phyloP scores from a whole-genome alignment of 345 rosid genomes.

The Nephelium lappaceum region DNA sequence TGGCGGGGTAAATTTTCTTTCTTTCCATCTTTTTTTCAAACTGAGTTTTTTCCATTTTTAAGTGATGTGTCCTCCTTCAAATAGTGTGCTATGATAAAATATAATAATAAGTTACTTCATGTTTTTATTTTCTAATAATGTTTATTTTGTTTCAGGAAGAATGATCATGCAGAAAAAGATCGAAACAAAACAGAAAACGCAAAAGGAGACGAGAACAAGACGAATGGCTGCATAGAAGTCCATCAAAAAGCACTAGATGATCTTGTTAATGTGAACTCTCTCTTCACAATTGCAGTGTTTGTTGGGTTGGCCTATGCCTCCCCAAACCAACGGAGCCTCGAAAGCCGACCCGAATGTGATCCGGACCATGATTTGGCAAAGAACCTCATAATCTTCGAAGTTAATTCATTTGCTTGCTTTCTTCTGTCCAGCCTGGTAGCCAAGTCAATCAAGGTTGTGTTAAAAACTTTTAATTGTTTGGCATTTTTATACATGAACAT shows the following conservation, averaged over 20 bases:
- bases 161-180: too few species aligned
- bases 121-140: too few species aligned
- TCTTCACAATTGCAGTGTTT: slow-evolving; percentile 96
- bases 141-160: neutral
- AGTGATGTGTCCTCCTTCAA: too few species aligned
- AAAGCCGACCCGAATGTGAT: slow-evolving; percentile 61
- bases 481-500: neutral
- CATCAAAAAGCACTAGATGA: slow-evolving; percentile 72
- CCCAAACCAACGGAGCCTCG: slow-evolving; percentile 79
- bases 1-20: neutral
- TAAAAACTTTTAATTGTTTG: too few species aligned
- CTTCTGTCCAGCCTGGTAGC: slow-evolving; percentile 86
- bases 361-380: slow-evolving; percentile 60
- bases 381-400: slow-evolving; percentile 81
- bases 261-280: slow-evolving; percentile 92
- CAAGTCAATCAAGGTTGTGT: slow-evolving; percentile 44
- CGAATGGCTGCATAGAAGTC: neutral
- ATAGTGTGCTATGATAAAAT: too few species aligned
- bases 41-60: too few species aligned
- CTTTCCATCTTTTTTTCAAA: neutral
- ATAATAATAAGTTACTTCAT: too few species aligned
- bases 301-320: slow-evolving; percentile 82
- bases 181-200: too few species aligned
- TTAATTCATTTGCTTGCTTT: slow-evolving; percentile 90
- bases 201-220: neutral